These are phyloP conservation scores for Arabidopsis thaliana DNA, from an alignment of 345 rosid genomes.

Conservation along the genomic window DNA sequence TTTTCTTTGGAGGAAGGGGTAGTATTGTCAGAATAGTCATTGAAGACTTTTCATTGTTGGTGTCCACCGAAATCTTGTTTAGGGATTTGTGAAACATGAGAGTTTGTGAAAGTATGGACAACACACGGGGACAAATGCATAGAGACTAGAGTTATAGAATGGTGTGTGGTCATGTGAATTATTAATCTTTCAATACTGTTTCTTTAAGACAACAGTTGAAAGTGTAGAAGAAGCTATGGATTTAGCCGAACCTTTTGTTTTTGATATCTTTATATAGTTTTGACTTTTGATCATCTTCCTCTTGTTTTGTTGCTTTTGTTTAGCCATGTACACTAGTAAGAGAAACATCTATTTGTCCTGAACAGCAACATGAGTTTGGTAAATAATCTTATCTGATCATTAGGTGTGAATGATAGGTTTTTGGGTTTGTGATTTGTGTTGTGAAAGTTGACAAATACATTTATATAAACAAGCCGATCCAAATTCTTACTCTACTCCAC, in stretches of 20 bases:
- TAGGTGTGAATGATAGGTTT: slow-evolving; percentile 36
- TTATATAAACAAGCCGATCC: slow-evolving; percentile 26
- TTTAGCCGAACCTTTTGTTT: slow-evolving; percentile 35
- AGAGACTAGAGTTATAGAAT: slow-evolving; percentile 38
- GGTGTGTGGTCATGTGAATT: slow-evolving; percentile 44
- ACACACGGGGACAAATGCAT: slow-evolving; percentile 47
- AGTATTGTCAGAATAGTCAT: neutral
- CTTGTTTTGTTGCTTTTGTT: slow-evolving; percentile 46
- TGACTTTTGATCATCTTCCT: slow-evolving; percentile 30
- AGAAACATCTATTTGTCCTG: slow-evolving; percentile 31
- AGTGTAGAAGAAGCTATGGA: slow-evolving; percentile 34
- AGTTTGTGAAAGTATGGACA: slow-evolving; percentile 42
- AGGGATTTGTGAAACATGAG: slow-evolving; percentile 45
- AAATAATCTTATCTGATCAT: slow-evolving; percentile 31
- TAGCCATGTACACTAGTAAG: slow-evolving; percentile 4
- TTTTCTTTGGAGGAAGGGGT: slow-evolving; percentile 15
- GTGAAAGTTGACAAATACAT: slow-evolving; percentile 50
- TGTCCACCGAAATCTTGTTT: slow-evolving; percentile 24
- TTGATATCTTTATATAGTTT: slow-evolving; percentile 13
- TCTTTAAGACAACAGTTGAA: slow-evolving; percentile 21
- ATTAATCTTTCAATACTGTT: slow-evolving; percentile 32
- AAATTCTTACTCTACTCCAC: slow-evolving; percentile 30
- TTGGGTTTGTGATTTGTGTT: slow-evolving; percentile 2
- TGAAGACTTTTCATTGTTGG: slow-evolving; percentile 9
- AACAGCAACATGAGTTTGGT: slow-evolving; percentile 37